Conservation (phyloP, 345 rosid species). For the Aquilaria malaccensis region DNA sequence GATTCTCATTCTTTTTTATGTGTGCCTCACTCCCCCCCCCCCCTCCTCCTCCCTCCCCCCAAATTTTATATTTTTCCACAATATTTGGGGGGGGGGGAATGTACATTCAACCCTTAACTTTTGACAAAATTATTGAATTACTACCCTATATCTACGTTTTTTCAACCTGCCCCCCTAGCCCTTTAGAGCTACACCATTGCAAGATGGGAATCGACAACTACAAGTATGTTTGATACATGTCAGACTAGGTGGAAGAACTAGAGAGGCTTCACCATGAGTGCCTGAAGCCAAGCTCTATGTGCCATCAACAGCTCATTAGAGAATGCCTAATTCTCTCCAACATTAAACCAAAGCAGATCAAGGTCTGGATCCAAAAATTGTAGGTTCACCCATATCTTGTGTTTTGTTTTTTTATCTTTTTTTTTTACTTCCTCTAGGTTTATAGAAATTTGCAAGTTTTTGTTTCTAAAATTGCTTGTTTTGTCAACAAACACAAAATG, state of each 20-base stretch:
- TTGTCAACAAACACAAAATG: constrained; percentile 63
- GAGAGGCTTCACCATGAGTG: constrained; percentile 67
- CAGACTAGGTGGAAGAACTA: constrained; percentile 74
- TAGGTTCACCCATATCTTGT: constrained; percentile 21
- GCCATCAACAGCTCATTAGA: constrained; percentile 68
- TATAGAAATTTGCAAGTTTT: neutral
- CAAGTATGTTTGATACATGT: constrained; percentile 68
- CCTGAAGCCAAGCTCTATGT: constrained; percentile 72
- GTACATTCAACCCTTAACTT: no score
- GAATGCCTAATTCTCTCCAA: constrained; percentile 74
- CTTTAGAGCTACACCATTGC: no score
- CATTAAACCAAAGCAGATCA: constrained; percentile 82
- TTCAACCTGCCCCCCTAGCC: no score
- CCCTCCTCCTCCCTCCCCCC: no score
- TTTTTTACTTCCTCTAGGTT: neutral
- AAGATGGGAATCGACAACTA: constrained; percentile 47
- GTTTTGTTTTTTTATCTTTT: neutral
- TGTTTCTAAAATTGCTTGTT: constrained; percentile 57
- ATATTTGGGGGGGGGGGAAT: no score
- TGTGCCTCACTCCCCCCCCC: no score
- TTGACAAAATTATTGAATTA: no score
- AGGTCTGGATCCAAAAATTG: constrained; percentile 79
- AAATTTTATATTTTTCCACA: no score
- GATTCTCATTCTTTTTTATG: no score
- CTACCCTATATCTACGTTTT: no score